Base-by-base conservation (phyloP, 495 filamentous ascomycete species). In the Talaromyces proteolyticus region DNA sequence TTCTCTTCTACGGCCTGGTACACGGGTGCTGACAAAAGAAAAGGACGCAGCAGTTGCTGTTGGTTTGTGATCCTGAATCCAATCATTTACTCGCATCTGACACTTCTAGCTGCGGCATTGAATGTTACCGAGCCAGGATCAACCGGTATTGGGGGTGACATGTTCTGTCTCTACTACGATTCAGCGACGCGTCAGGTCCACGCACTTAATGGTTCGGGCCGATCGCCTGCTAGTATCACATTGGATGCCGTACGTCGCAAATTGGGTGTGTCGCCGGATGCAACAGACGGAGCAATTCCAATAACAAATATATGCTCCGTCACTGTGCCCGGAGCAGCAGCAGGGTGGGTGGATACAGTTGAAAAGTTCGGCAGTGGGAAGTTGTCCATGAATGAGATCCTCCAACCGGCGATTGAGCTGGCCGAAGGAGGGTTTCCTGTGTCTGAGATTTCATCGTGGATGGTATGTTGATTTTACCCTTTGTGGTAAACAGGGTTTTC, bases 141-240 rank as follows among this genome's bases (percentile, higher is more conserved):
- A 0, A 96, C 92, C 4, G 93, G 94, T 14, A 95, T 97, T 55
- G 93, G 94, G 50, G 93, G 93, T 26, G 93, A 98, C 68, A 90
- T 95, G 83, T 98, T 98, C 75, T 95, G 89, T 63, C 83, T 98
- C 10, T 96, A 83, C 77, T 96, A 94, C 68, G 76, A 89, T 59
- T 85, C 88, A 45, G 80, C 85, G 54, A 91, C 84, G 0, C 84
- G 84, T 57, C 87, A 85, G 50, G 80, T 96, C 10, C 84, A 82
- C 51, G 87, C 88, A 4, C 67, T 98, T 52, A 98, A 98, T 66
- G 93, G 91, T 21, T 95, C 90, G 1, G 93, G 93, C 10, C 80
- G 93, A 17, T 82, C 89, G 2, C 82, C 88, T 2, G 70, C 63
- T n/a, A 78, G 79, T 19, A 79, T 69, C 29, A 88, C 85, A 0